Evolutionary conservation across 2,329 filamentous ascomycete genomes (phyloP).

Genomic region (Colletotrichum acutatum): DNA sequence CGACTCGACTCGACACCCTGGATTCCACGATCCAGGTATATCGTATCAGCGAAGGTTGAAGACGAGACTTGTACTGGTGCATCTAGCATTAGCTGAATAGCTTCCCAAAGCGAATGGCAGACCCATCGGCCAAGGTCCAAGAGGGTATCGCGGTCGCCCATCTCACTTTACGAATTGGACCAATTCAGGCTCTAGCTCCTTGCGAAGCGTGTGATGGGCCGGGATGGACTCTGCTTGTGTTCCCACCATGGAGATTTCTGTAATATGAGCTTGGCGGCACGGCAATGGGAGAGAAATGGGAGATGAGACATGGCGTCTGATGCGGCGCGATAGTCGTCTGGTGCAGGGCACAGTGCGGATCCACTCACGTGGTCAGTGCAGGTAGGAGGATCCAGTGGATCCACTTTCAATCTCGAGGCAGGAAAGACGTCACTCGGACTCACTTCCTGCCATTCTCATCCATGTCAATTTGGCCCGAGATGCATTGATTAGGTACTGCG

Average conservation of each 20-base stretch:
- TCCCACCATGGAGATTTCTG: conserved; percentile 34
- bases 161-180: conserved; percentile 1
- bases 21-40: not conserved
- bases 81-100: not conserved
- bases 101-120: not conserved
- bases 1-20: not conserved
- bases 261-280: conserved; percentile 34
- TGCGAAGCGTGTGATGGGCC: conserved; percentile 13
- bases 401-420: conserved; percentile 9
- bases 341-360: conserved; percentile 27
- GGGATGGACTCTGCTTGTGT: conserved; percentile 28
- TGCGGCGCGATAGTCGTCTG: conserved; percentile 33
- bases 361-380: not conserved
- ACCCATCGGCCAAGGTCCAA: not conserved
- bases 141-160: not conserved
- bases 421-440: conserved; percentile 8
- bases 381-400: no score
- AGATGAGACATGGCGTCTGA: conserved; percentile 36
- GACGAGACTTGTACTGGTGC: not conserved
- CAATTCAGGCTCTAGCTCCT: conserved; percentile 29
- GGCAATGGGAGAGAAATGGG: conserved; percentile 23
- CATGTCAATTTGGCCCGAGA: conserved; percentile 5
- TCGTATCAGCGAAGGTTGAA: not conserved
- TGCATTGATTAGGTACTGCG: conserved; percentile 12
- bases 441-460: not conserved